Percentiles rank a stretch among this genome's conserved stretches.
These are phyloP conservation scores for Cajanus cajan DNA, from an alignment of 306 rosid species.

Conservation along the genomic window DNA sequence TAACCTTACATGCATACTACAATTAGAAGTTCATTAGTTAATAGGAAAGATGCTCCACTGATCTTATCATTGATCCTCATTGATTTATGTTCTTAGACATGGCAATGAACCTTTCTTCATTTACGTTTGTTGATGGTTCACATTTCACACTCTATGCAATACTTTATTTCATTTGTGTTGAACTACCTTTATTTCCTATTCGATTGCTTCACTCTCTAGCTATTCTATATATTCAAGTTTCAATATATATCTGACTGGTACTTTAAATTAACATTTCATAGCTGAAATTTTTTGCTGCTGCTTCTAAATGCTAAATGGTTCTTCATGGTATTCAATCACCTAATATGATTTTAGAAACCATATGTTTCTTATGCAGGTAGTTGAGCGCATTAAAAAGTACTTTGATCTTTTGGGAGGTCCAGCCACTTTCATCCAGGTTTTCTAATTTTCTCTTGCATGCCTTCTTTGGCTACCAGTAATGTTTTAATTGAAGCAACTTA, in stretches of 20 bases:
- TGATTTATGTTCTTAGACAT: background rate
- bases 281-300: background rate
- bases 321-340: background rate
- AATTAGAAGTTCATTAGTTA: background rate
- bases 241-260: background rate
- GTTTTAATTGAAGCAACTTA: background rate
- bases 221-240: background rate
- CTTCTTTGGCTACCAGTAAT: background rate
- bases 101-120: background rate
- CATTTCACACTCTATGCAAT: background rate
- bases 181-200: background rate
- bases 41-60: background rate
- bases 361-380: constrained; percentile 45
- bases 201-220: background rate
- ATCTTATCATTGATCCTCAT: background rate
- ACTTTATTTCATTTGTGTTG: background rate
- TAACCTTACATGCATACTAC: background rate
- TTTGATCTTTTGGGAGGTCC: constrained; percentile 91
- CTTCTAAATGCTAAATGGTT: background rate
- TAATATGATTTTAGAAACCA: background rate
- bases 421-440: constrained; percentile 95
- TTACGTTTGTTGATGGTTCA: background rate
- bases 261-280: background rate
- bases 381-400: constrained; percentile 79
- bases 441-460: background rate